A percentile compares a stretch with the other conserved stretches of the same genome.
phyloP scores from a whole-genome alignment of 1,284 basidiomycete genomes.

The Leccinum pachyderme region DNA sequence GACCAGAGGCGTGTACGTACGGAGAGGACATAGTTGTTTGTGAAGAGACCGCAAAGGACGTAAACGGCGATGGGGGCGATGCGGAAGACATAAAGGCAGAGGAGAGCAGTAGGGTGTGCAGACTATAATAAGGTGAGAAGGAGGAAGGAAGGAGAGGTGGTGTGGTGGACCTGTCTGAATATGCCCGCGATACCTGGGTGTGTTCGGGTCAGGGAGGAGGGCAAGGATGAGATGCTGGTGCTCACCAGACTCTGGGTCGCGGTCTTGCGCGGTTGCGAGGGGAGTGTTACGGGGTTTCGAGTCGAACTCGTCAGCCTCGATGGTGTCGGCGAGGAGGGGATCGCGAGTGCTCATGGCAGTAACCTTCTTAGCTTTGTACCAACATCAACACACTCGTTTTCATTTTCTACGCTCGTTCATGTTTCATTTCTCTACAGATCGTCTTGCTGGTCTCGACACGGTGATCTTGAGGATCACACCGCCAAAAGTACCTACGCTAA shows the following conservation, averaged over 20 bases:
- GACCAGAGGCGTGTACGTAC: constrained; percentile 44
- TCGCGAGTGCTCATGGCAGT: constrained; percentile 50
- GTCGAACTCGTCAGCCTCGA: constrained; percentile 65
- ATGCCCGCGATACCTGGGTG: constrained; percentile 70
- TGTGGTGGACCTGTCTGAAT: constrained; percentile 59
- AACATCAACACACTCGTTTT: neutral
- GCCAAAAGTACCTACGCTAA: constrained; percentile 29
- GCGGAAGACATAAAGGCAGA: constrained; percentile 85
- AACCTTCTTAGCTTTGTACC: constrained; percentile 8
- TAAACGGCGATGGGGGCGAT: constrained; percentile 84
- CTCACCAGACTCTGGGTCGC: constrained; percentile 71
- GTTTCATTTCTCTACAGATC: constrained; percentile 36
- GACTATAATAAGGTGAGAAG: constrained; percentile 47
- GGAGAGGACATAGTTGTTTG: constrained; percentile 85
- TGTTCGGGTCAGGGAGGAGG: constrained; percentile 4
- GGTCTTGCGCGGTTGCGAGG: constrained; percentile 49
- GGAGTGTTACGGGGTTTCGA: constrained; percentile 34
- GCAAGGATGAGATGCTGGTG: neutral
- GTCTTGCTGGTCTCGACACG: constrained; percentile 43
- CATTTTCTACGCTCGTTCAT: constrained; percentile 20
- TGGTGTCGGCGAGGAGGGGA: constrained; percentile 56
- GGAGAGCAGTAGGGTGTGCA: constrained; percentile 79
- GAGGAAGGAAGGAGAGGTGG: neutral
- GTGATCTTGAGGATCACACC: constrained; percentile 37
- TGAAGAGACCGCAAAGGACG: constrained; percentile 83